These are phyloP conservation scores for Mycena albidolilacea DNA, from an alignment of 768 basidiomycete genomes.

Conservation along the genomic window DNA sequence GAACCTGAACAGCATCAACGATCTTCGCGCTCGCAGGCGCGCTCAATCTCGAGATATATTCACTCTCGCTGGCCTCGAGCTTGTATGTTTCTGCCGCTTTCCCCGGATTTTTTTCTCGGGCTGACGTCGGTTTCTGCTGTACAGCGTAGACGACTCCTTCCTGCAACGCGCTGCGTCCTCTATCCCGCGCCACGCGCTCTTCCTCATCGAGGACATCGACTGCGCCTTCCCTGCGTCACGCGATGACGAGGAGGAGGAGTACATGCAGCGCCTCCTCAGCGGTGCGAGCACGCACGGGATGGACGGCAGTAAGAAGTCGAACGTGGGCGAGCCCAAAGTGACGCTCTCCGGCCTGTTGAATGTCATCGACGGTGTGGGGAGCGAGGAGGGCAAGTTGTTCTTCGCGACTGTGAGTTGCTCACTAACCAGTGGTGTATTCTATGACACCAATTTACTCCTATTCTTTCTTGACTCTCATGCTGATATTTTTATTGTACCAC, in stretches of 20 bases:
- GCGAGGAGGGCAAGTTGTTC: conserved; percentile 73
- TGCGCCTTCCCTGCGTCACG: conserved; percentile 56
- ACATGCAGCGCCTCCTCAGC: neutral
- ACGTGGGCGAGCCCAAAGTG: conserved; percentile 43
- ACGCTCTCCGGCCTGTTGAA: conserved; percentile 72
- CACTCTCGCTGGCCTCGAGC: conserved; percentile 46
- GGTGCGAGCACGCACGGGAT: neutral
- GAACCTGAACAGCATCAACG: conserved; percentile 32
- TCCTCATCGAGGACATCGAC: conserved; percentile 58
- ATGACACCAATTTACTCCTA: too few relatives aligned
- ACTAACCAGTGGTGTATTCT: too few relatives aligned
- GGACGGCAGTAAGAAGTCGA: neutral
- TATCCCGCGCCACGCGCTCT: conserved; percentile 49
- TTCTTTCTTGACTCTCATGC: neutral
- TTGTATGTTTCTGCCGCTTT: conserved; percentile 21
- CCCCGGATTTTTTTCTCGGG: neutral
- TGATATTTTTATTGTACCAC: neutral
- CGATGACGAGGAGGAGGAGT: conserved; percentile 54
- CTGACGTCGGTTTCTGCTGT: neutral
- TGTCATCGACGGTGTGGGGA: conserved; percentile 72
- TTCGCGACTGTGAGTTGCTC: conserved; percentile 65
- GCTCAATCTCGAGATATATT: conserved; percentile 75
- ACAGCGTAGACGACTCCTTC: conserved; percentile 48
- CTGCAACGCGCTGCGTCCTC: conserved; percentile 45
- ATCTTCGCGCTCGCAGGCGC: conserved; percentile 53